phyloP scores from a whole-genome alignment of 2,329 filamentous ascomycete species.

The Fusarium poae region DNA sequence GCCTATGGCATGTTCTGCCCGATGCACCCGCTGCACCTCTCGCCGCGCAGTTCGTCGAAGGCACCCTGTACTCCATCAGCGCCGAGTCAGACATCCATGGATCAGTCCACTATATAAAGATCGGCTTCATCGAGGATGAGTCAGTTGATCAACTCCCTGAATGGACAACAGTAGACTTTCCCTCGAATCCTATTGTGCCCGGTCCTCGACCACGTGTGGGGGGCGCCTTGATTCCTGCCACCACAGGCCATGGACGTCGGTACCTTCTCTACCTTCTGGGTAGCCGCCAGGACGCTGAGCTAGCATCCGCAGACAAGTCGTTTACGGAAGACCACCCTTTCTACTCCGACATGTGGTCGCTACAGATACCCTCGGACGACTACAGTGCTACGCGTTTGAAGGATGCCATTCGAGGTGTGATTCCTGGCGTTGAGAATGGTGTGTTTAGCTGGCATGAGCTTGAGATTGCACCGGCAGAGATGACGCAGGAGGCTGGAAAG shows the following conservation, averaged over 20 bases:
- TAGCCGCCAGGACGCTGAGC: constrained; percentile 28
- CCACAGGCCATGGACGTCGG: constrained; percentile 30
- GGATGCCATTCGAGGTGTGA: constrained; percentile 24
- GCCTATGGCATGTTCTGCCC: constrained; percentile 29
- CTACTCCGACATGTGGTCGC: constrained; percentile 43
- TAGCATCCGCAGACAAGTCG: constrained; percentile 8
- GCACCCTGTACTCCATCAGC: constrained; percentile 37
- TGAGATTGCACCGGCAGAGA: constrained; percentile 35
- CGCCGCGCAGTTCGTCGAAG: constrained; percentile 30
- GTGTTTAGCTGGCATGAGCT: constrained; percentile 41
- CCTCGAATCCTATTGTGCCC: constrained; percentile 27
- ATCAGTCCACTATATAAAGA: constrained; percentile 31
- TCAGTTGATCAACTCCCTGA: background rate
- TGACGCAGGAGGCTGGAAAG: constrained; percentile 36
- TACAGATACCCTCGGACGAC: constrained; percentile 29
- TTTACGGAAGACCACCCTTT: constrained; percentile 29
- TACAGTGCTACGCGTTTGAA: constrained; percentile 32
- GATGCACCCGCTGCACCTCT: constrained; percentile 19
- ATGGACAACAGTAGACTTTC: constrained; percentile 35
- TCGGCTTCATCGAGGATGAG: constrained; percentile 19
- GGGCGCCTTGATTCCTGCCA: constrained; percentile 24
- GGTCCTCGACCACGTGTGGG: constrained; percentile 40
- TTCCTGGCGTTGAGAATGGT: constrained; percentile 32
- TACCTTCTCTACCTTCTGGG: constrained; percentile 40
- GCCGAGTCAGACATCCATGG: constrained; percentile 32